Evolutionary conservation across 805 yeast genomes (phyloP), one percentile per base, ranked within the genome.

Genomic region (Candida sakaeoensis): DNA sequence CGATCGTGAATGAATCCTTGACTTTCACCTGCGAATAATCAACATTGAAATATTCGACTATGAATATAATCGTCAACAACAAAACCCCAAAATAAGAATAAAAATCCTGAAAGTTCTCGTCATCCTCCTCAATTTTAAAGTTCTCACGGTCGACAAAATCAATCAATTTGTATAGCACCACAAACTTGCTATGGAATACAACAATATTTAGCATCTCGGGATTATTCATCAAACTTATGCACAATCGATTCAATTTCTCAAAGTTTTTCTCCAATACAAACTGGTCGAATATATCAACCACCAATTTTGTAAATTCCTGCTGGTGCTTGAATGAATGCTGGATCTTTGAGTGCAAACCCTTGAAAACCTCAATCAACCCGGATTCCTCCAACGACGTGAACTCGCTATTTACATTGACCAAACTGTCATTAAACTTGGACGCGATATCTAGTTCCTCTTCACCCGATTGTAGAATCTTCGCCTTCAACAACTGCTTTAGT

Each of bases 11-110:
- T 2, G 73, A 67, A 40, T 48, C 48, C 29, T 53, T 53, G 13
- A 61, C 34, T 26, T 43, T 39, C 32, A 62, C 34, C 14, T 48
- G 33, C 1, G 58, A 46, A 28, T 55, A 49, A 42, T 62, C 63
- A 30, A 63, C 44, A 2, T 58, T 46, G 15, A 26, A 36, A 18
- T 13, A 10, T 30, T 50, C 50, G 2, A 54, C 39, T 4, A 67
- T 50, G 8, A 58, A 47, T 15, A 63, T 51, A 10, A 57, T 50
- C 2, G 60, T 54, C 27, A 81, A 53, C 18, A 83, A 51, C 1
- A 80, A 63, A 33, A 77, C 68, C 1, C 95, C 89, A 55, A 82
- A 80, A 28, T 85, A 80, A 2, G 86, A 67, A 51, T 80, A 85
- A 10, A 69, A 58, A 26, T 84, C 93, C 55, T 82, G 88, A 45